These are phyloP conservation scores for Cytospora leucostoma DNA, from an alignment of 2,329 filamentous ascomycete species.

Conservation along the genomic window DNA sequence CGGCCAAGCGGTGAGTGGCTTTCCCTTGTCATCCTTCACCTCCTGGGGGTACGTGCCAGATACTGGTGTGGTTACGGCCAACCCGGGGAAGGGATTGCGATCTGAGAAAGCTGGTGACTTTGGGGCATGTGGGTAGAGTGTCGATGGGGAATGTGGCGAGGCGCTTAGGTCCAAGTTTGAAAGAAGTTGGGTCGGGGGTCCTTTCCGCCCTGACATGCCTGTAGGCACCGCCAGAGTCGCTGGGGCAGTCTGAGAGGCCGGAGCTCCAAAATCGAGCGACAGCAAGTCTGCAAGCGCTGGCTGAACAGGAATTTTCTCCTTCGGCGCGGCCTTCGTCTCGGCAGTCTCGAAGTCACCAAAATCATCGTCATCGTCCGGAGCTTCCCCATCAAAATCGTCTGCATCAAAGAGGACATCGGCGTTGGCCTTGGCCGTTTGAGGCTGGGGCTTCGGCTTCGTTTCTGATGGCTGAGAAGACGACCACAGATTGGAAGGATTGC, in stretches of 20 bases:
- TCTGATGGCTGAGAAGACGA: slow-evolving; percentile 6
- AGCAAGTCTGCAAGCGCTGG: slow-evolving; percentile 40
- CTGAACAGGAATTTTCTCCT: slow-evolving; percentile 31
- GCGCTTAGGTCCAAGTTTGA: slow-evolving; percentile 35
- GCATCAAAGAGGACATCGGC: slow-evolving; percentile 68
- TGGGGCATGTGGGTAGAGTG: slow-evolving; percentile 47
- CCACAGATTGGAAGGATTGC: slow-evolving; percentile 12
- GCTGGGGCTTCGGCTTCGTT: slow-evolving; percentile 28
- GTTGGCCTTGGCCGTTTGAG: slow-evolving; percentile 33
- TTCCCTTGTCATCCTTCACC: slow-evolving; percentile 36
- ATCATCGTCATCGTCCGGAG: slow-evolving; percentile 47
- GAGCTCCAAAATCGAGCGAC: slow-evolving; percentile 30
- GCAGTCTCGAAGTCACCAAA: slow-evolving; percentile 64
- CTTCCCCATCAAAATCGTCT: slow-evolving; percentile 49
- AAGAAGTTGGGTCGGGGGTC: slow-evolving; percentile 36
- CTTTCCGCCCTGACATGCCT: slow-evolving; percentile 33
- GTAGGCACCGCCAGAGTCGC: slow-evolving; percentile 37
- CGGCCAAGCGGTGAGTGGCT: slow-evolving; percentile 32
- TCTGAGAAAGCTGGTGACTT: slow-evolving; percentile 52
- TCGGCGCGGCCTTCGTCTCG: slow-evolving; percentile 28
- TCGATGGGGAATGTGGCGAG: slow-evolving; percentile 27
- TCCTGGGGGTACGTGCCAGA: slow-evolving; percentile 34
- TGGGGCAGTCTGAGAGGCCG: slow-evolving; percentile 11
- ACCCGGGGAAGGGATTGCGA: slow-evolving; percentile 50
- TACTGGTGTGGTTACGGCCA: slow-evolving; percentile 45